These are phyloP conservation scores for Tetrastigma voinierianum DNA, from an alignment of 164 flowering plant genomes.

Conservation along the genomic window DNA sequence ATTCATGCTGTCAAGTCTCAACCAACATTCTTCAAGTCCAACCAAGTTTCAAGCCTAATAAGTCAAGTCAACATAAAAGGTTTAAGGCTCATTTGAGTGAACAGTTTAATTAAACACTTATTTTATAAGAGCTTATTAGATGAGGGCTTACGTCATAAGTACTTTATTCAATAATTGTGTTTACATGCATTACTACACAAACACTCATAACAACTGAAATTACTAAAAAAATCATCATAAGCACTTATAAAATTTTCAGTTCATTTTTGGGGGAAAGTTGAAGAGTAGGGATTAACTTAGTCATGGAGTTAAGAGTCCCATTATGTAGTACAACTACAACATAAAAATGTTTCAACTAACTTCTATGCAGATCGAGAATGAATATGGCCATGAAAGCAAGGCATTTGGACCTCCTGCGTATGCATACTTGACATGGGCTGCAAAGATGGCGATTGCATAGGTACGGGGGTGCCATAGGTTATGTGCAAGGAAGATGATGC, in stretches of 20 bases:
- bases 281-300: not conserved
- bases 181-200: too few relatives aligned
- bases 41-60: too few relatives aligned
- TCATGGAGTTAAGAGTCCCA: not conserved
- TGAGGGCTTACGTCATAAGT: too few relatives aligned
- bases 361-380: constrained; percentile 44
- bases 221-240: too few relatives aligned
- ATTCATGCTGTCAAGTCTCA: too few relatives aligned
- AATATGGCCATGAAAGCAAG: constrained; percentile 26
- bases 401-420: constrained; percentile 33
- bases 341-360: not conserved
- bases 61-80: too few relatives aligned
- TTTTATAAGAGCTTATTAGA: too few relatives aligned
- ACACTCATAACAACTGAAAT: too few relatives aligned
- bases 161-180: too few relatives aligned
- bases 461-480: constrained; percentile 48
- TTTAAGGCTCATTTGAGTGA: too few relatives aligned
- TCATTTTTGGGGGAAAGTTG: not conserved
- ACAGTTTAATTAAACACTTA: too few relatives aligned
- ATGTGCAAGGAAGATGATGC: constrained; percentile 53
- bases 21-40: too few relatives aligned
- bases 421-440: constrained; percentile 42
- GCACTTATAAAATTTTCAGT: not conserved
- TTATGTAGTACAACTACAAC: not conserved
- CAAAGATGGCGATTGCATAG: constrained; percentile 40